Evolutionary conservation across 1,284 basidiomycete species (phyloP).

Genomic region (Fomitopsis betulina): DNA sequence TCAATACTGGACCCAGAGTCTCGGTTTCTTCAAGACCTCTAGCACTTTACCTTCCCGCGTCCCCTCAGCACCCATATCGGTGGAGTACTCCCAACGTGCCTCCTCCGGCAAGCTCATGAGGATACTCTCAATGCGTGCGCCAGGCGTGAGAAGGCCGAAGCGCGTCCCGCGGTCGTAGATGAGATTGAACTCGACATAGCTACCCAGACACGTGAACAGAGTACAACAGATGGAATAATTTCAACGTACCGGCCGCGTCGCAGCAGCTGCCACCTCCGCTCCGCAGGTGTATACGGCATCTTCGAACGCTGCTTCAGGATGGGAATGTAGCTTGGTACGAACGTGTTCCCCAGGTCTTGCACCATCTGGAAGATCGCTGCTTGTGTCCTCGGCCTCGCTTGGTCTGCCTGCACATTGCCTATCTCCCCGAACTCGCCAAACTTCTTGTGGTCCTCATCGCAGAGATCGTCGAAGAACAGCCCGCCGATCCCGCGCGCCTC

Average conservation of each 20-base stretch:
- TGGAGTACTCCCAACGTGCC: conserved; percentile 93
- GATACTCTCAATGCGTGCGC: conserved; percentile 90
- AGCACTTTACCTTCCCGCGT: conserved; percentile 72
- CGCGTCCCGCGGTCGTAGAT: conserved; percentile 85
- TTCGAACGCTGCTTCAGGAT: conserved; percentile 61
- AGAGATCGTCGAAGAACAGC: conserved; percentile 94
- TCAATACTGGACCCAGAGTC: conserved; percentile 48
- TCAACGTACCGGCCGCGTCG: conserved; percentile 66
- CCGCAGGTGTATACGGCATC: conserved; percentile 55
- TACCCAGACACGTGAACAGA: neutral
- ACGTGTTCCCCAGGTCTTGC: conserved; percentile 66
- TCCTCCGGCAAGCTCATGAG: conserved; percentile 90
- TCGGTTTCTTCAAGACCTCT: conserved; percentile 65
- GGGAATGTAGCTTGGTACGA: conserved; percentile 87
- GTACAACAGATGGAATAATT: neutral
- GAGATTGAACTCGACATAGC: conserved; percentile 89
- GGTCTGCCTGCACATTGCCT: conserved; percentile 26
- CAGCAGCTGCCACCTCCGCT: conserved; percentile 87
- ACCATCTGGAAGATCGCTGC: conserved; percentile 79
- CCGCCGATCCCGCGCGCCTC: conserved; percentile 93
- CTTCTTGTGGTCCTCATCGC: conserved; percentile 51
- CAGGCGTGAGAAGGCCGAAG: conserved; percentile 89
- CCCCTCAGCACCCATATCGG: conserved; percentile 60
- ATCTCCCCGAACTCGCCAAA: conserved; percentile 36
- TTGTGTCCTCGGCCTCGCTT: conserved; percentile 47